These are phyloP conservation scores for Persicaria maculosa DNA, from an alignment of 148 eudicot species.

Conservation along the genomic window DNA sequence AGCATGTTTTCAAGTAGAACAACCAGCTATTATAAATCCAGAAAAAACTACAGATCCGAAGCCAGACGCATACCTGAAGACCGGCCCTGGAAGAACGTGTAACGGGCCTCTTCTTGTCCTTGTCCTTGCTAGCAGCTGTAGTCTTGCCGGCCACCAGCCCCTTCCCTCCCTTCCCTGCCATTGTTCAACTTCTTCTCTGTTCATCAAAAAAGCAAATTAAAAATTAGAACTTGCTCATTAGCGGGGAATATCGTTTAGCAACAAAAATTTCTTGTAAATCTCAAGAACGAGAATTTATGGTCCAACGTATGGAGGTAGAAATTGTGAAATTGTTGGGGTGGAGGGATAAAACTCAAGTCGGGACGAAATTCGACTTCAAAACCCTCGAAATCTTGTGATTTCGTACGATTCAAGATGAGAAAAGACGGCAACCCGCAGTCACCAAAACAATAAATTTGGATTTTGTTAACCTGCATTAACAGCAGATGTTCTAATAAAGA, in stretches of 20 bases:
- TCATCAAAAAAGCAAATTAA: background rate
- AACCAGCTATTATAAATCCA: background rate
- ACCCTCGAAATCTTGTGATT: background rate
- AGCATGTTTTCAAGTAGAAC: no score
- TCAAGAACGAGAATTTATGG: background rate
- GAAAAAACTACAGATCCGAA: background rate
- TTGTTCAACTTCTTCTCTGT: constrained; percentile 14
- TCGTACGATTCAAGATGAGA: background rate
- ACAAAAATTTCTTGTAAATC: background rate
- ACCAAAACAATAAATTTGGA: background rate
- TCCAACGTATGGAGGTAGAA: no score
- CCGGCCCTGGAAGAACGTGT: constrained; percentile 87
- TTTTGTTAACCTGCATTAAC: background rate
- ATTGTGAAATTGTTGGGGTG: background rate
- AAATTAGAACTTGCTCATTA: background rate
- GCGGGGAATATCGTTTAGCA: no score
- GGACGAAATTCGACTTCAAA: background rate
- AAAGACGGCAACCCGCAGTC: no score
- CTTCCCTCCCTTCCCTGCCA: constrained; percentile 88
- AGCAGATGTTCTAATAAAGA: background rate
- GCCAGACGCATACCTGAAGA: constrained; percentile 50
- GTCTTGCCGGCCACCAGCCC: constrained; percentile 71
- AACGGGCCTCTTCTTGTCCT: constrained; percentile 65
- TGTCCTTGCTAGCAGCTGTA: constrained; percentile 56
- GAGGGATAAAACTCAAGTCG: background rate